phyloP scores from a whole-genome alignment of 1,284 basidiomycete genomes.

The Ceratobasidium papillatum region DNA sequence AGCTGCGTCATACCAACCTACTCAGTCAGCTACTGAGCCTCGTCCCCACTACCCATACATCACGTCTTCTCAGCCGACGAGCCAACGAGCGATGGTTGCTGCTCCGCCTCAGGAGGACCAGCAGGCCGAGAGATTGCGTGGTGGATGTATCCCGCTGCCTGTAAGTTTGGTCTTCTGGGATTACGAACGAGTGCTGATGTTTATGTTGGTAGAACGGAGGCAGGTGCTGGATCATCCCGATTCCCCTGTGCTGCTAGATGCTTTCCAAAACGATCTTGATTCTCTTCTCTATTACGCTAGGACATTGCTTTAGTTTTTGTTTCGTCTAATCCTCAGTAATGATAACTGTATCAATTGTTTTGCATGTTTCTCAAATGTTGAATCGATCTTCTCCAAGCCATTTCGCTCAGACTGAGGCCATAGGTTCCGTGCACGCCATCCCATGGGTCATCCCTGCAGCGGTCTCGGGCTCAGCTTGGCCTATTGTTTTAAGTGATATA shows the following conservation, averaged over 20 bases:
- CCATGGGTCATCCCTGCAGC: too few species aligned
- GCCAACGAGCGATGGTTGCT: conserved; percentile 23
- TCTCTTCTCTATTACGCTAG: not conserved
- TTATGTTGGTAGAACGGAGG: conserved; percentile 10
- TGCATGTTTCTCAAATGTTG: not conserved
- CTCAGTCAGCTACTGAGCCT: not conserved
- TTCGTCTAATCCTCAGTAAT: not conserved
- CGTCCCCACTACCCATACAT: conserved; percentile 33
- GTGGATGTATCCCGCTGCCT: conserved; percentile 34
- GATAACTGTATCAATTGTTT: not conserved
- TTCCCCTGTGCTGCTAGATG: conserved; percentile 32
- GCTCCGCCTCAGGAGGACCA: conserved; percentile 20
- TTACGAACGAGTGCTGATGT: not conserved
- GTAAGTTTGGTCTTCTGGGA: conserved; percentile 5
- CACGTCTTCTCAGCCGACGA: conserved; percentile 31
- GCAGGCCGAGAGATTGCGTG: conserved; percentile 25
- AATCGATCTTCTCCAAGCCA: too few species aligned
- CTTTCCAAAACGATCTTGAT: not conserved
- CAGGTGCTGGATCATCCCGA: conserved; percentile 35
- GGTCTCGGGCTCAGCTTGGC: too few species aligned
- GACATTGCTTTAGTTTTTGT: not conserved
- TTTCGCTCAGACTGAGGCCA: too few species aligned
- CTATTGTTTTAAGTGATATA: too few species aligned
- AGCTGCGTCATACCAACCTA: conserved; percentile 25
- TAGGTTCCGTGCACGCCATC: too few species aligned